Percentiles rank a stretch among this genome's conserved stretches.
Evolutionary conservation across 257 asterid species (phyloP).

Genomic region (Salvia hispanica): DNA sequence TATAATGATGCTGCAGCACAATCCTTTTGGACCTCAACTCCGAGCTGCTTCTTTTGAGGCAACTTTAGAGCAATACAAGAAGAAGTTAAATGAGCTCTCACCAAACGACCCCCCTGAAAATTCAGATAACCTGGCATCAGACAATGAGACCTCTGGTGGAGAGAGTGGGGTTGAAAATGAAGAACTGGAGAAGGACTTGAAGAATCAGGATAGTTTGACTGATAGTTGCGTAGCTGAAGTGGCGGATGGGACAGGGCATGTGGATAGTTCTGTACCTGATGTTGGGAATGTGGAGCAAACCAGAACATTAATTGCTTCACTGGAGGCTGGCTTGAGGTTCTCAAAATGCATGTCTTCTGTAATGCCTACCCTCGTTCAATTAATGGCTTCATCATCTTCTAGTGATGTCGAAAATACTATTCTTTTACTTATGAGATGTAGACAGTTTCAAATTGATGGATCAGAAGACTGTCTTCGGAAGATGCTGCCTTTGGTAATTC

Average conservation of each 20-base stretch:
- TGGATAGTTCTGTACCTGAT: constrained; percentile 75
- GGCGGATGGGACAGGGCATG: constrained; percentile 41
- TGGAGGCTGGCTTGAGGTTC: constrained; percentile 90
- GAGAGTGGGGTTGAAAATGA: constrained; percentile 60
- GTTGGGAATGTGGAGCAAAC: constrained; percentile 95
- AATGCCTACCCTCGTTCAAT: constrained; percentile 86
- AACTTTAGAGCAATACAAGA: constrained; percentile 90
- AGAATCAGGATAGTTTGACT: constrained; percentile 56
- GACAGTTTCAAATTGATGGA: constrained; percentile 90
- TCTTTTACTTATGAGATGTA: constrained; percentile 94
- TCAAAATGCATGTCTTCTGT: constrained; percentile 73
- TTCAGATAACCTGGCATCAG: constrained; percentile 48
- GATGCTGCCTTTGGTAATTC: constrained; percentile 96
- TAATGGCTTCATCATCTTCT: constrained; percentile 99
- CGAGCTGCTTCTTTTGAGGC: constrained; percentile 86
- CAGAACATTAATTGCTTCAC: constrained; percentile 90
- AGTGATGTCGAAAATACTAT: constrained; percentile 90
- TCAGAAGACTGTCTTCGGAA: constrained; percentile 92
- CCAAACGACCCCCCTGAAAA: constrained; percentile 46
- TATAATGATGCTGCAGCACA: constrained; percentile 94
- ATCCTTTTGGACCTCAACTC: constrained; percentile 97
- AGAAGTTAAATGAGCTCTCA: constrained; percentile 71
- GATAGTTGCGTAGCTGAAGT: constrained; percentile 66
- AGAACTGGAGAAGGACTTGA: constrained; percentile 41
- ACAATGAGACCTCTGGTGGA: constrained; percentile 50